Base-by-base conservation (phyloP, 2,329 filamentous ascomycete species). In the Daldinia sp. region DNA sequence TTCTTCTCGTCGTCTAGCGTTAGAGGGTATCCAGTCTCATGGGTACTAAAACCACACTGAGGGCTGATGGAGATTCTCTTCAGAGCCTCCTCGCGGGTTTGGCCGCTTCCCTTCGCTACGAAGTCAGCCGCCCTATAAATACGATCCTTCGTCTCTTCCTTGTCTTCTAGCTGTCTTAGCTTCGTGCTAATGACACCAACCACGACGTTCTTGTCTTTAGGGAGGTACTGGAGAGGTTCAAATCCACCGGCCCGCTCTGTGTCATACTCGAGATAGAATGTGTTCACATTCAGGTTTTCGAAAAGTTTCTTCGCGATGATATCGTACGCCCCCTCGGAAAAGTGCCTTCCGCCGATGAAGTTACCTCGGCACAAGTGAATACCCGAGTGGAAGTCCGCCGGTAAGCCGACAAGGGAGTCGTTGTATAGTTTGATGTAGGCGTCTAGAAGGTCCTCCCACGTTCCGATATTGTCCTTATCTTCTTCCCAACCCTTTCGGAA, bases 361-460 rank as follows among this genome's bases (percentile, higher is more conserved):
- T 91, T 92, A 55, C 86, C 86, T 7, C 86, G 86, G 84, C 92
- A 94, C 58, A 94, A 83, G 77, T 94, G 92, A 15, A 94, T 89
- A 51, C 92, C 92, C 2, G 92, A 86, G 79, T 93, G 91, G 84
- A 94, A 87, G 76, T 94, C 91, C 1, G 83, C 78, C 0, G 91
- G 90, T 0, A 88, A 81, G 74, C 87, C 86, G 74, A 84, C 82
- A 75, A 93, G 84, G 74, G 85, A 88, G 78, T 92, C 89, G 78
- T 94, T 94, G 84, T 94, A 94, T 72, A 93, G 87, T 68, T 86
- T 84, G 78, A 94, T 91, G 80, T 94, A 94, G 30, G 90, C 87
- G 73, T 93, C 90, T 23, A 94, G 86, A 50, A 93, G 88, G 72
- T 90, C 88, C 54, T 92, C 90, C 6, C 91, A 87, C 1, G 87